Percentiles rank a stretch among this genome's conserved stretches.
These are phyloP conservation scores for Rhizopus sp. DNA, from an alignment of 371 early-diverging fungal species.

Conservation along the genomic window DNA sequence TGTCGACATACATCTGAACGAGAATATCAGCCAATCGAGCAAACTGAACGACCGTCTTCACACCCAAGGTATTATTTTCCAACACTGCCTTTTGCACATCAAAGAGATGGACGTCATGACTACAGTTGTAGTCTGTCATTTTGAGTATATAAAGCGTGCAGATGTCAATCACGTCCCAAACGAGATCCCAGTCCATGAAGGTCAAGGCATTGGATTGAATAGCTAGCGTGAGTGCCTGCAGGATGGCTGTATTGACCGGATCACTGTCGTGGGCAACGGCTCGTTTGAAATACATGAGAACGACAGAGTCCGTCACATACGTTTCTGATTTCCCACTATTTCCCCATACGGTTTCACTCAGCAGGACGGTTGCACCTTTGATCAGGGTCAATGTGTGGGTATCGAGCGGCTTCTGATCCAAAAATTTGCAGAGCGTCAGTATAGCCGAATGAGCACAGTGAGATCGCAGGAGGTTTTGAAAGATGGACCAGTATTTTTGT, in stretches of 20 bases:
- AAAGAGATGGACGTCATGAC: conserved; percentile 16
- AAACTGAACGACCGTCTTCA: conserved; percentile 24
- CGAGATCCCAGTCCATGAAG: conserved; percentile 48
- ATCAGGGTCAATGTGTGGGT: conserved; percentile 31
- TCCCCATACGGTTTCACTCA: conserved; percentile 65
- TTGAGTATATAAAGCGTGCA: conserved; percentile 24
- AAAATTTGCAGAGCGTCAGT: conserved; percentile 57
- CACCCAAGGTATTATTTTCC: background rate
- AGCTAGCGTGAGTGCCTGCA: conserved; percentile 21
- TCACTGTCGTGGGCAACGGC: conserved; percentile 29
- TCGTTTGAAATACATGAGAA: conserved; percentile 39
- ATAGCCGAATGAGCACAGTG: conserved; percentile 68
- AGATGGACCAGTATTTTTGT: conserved; percentile 56
- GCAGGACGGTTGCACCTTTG: conserved; percentile 55
- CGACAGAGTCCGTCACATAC: conserved; percentile 39
- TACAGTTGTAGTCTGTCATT: conserved; percentile 26
- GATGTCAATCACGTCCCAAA: conserved; percentile 48
- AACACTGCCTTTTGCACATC: conserved; percentile 1
- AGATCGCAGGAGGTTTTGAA: conserved; percentile 64
- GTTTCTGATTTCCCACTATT: conserved; percentile 26
- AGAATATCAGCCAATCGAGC: conserved; percentile 31
- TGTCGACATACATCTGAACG: conserved; percentile 19
- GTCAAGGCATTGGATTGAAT: conserved; percentile 22
- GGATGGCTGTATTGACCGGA: conserved; percentile 25
- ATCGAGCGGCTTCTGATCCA: conserved; percentile 32